Evolutionary conservation across 495 filamentous ascomycete genomes (phyloP).

Genomic region (Talaromyces borbonicus): DNA sequence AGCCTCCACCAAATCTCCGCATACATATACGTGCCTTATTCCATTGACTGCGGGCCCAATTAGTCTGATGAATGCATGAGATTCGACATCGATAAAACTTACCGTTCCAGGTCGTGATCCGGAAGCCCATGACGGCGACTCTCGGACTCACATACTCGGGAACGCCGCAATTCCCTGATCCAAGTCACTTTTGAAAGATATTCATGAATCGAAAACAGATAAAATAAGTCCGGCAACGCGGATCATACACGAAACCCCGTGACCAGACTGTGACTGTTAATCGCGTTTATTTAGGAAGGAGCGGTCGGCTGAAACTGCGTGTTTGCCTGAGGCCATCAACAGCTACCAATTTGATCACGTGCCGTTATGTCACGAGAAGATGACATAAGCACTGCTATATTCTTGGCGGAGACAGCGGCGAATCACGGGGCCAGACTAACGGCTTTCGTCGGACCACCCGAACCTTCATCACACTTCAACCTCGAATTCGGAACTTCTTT

Average conservation of each 20-base stretch:
- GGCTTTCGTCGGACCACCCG: conserved; percentile 14
- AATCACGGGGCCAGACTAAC: conserved; percentile 38
- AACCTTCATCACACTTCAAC: conserved; percentile 5
- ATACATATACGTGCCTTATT: conserved; percentile 53
- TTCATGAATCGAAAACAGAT: background rate
- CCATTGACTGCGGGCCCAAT: conserved; percentile 64
- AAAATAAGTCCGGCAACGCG: background rate
- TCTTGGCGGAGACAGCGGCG: conserved; percentile 10
- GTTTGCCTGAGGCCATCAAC: background rate
- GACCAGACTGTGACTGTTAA: no score
- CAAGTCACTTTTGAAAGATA: background rate
- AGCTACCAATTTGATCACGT: no score
- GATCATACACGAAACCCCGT: conserved; percentile 3
- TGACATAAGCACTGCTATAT: conserved; percentile 26
- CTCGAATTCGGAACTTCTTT: background rate
- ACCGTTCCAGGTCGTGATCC: conserved; percentile 92
- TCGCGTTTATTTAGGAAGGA: no score
- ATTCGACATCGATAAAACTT: conserved; percentile 14
- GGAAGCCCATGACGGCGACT: conserved; percentile 50
- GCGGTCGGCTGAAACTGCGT: background rate
- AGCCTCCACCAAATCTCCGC: no score
- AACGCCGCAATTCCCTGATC: background rate
- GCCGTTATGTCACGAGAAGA: conserved; percentile 28
- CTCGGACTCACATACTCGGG: background rate
- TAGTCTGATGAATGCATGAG: conserved; percentile 10